Evolutionary conservation across 1,284 basidiomycete species (phyloP).

Genomic region (Cryptococcus deneoformans): DNA sequence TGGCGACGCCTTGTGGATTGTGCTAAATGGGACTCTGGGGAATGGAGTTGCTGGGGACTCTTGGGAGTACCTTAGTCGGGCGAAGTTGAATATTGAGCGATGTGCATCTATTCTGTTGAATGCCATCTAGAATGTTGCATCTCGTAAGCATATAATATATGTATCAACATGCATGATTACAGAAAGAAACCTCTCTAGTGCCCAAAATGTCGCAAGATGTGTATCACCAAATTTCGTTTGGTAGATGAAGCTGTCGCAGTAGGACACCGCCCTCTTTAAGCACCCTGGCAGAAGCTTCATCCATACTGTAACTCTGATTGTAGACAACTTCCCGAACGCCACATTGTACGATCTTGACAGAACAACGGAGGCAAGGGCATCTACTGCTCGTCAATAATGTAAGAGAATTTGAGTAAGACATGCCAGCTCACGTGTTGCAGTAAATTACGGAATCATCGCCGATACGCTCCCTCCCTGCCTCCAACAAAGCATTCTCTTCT

Average conservation of each 20-base stretch:
- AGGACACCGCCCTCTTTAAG: constrained; percentile 75
- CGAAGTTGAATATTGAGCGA: constrained; percentile 21
- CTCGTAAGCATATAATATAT: too few relatives aligned
- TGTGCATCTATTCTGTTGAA: too few relatives aligned
- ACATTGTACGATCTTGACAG: constrained; percentile 90
- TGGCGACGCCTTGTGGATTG: constrained; percentile 78
- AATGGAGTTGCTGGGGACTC: constrained; percentile 18
- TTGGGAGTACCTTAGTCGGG: constrained; percentile 33
- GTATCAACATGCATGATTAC: not conserved
- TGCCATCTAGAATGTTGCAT: too few relatives aligned
- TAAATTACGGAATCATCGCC: constrained; percentile 83
- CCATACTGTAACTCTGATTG: constrained; percentile 94
- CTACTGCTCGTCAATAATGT: constrained; percentile 50
- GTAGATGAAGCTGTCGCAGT: constrained; percentile 59
- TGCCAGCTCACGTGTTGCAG: constrained; percentile 64
- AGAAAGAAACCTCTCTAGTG: not conserved
- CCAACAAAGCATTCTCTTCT: constrained; percentile 95
- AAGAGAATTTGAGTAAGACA: not conserved
- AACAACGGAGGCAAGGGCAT: constrained; percentile 95
- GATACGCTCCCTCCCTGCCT: constrained; percentile 82
- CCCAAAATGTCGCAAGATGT: not conserved
- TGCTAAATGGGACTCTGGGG: constrained; percentile 59
- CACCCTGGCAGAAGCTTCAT: constrained; percentile 72
- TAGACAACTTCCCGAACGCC: constrained; percentile 94
- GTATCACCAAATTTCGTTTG: constrained; percentile 5